phyloP scores from a whole-genome alignment of 2,329 filamentous ascomycete genomes.

The Fusarium metavorans region DNA sequence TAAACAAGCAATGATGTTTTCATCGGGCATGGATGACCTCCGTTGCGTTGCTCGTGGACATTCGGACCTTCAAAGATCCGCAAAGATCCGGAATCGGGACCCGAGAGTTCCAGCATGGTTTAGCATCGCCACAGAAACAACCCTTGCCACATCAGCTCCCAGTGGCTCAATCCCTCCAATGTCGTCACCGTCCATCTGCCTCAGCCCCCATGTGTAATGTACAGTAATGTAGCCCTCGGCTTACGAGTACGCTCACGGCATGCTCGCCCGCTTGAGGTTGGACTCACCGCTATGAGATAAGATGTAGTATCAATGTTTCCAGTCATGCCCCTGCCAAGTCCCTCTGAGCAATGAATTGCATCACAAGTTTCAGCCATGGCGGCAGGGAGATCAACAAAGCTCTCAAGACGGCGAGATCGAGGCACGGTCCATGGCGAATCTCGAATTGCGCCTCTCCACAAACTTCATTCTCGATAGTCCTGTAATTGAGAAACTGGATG shows the following conservation, averaged over 20 bases:
- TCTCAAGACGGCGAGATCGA: neutral
- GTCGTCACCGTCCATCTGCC: constrained; percentile 35
- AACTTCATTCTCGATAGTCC: constrained; percentile 2
- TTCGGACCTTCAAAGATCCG: constrained; percentile 32
- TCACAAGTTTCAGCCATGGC: constrained; percentile 34
- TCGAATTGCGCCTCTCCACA: neutral
- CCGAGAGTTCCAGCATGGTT: constrained; percentile 9
- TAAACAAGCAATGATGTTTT: neutral
- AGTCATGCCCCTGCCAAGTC: constrained; percentile 42
- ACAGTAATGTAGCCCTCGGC: neutral
- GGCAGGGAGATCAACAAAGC: constrained; percentile 1
- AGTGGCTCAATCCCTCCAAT: constrained; percentile 26
- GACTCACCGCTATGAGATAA: constrained; percentile 1
- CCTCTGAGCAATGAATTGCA: constrained; percentile 28
- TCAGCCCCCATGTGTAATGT: constrained; percentile 6
- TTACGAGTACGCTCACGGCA: neutral
- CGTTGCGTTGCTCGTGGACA: constrained; percentile 2
- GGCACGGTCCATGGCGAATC: constrained; percentile 7
- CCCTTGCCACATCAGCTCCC: constrained; percentile 16
- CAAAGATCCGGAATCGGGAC: constrained; percentile 7
- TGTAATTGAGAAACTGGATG: constrained; percentile 6
- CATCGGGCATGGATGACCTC: constrained; percentile 2
- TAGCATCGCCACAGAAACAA: constrained; percentile 21
- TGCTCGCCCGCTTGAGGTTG: constrained; percentile 6
- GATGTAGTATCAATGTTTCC: constrained; percentile 16